phyloP scores from a whole-genome alignment of 495 filamentous ascomycete species.

The Thermochaetoides thermophila region DNA sequence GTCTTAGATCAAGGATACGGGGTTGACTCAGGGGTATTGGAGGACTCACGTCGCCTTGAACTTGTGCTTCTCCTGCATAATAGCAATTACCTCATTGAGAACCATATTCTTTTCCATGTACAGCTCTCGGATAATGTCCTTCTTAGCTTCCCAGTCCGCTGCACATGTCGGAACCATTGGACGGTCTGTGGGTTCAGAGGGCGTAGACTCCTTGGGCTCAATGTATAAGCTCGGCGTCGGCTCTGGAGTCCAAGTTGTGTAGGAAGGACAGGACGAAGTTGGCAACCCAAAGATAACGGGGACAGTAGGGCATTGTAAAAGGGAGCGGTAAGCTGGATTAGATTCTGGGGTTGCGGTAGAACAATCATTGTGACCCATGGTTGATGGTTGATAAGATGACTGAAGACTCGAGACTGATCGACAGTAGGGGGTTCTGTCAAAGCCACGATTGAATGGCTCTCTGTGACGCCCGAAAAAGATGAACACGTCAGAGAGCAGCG shows the following conservation, averaged over 20 bases:
- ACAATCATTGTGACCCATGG: too few relatives aligned
- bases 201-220: neutral
- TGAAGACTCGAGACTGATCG: neutral
- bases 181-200: neutral
- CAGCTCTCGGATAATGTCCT: constrained; percentile 14
- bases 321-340: too few relatives aligned
- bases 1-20: too few relatives aligned
- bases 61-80: constrained; percentile 16
- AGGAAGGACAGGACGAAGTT: too few relatives aligned
- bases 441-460: neutral
- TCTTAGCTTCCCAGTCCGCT: constrained; percentile 20
- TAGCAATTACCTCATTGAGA: constrained; percentile 21
- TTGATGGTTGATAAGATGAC: too few relatives aligned
- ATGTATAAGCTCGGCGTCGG: too few relatives aligned
- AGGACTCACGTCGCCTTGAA: constrained; percentile 26
- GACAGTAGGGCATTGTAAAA: too few relatives aligned
- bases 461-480: neutral
- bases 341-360: too few relatives aligned
- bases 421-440: neutral
- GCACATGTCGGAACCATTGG: constrained; percentile 17
- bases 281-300: too few relatives aligned
- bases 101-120: constrained; percentile 23
- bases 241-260: too few relatives aligned
- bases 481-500: neutral
- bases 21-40: too few relatives aligned